Conservation (phyloP, 2,329 filamentous ascomycete species). For the Diaporthe ilicicola region DNA sequence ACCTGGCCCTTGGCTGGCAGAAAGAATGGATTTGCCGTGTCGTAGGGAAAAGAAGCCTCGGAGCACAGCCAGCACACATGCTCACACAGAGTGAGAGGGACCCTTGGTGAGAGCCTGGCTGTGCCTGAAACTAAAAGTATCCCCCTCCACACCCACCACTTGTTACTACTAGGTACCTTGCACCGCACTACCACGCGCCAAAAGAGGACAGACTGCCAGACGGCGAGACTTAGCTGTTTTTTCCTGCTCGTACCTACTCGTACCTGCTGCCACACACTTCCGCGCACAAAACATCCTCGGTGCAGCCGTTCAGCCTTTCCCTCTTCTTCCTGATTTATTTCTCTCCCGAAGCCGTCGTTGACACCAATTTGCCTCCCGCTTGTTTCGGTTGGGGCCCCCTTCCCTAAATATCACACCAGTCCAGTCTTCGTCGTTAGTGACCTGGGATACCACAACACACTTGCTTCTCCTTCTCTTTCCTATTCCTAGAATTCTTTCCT, state of each 20-base stretch:
- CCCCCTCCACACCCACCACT: not conserved
- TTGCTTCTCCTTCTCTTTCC: too few species aligned
- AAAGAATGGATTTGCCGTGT: constrained; percentile 2
- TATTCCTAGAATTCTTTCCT: not conserved
- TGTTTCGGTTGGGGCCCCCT: constrained; percentile 8
- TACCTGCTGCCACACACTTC: not conserved
- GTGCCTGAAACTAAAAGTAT: constrained; percentile 16
- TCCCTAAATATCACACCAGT: constrained; percentile 4
- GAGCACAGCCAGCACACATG: constrained; percentile 4
- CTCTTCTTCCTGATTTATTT: not conserved
- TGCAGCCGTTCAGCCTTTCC: constrained; percentile 2
- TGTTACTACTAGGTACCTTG: not conserved
- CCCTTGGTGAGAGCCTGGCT: not conserved
- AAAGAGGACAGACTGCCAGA: constrained; percentile 15
- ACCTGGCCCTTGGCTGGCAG: not conserved
- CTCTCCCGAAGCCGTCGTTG: constrained; percentile 8
- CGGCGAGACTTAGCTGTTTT: not conserved
- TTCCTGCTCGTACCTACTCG: not conserved
- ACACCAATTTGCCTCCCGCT: not conserved
- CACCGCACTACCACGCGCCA: constrained; percentile 2
- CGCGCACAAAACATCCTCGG: constrained; percentile 4
- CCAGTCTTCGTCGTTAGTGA: constrained; percentile 5
- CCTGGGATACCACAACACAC: not conserved
- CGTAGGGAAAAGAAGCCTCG: not conserved
- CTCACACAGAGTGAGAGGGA: not conserved